A percentile compares a stretch with the other conserved stretches of the same genome.
These are phyloP conservation scores for Abrus precatorius DNA, from an alignment of 306 rosid genomes.

Conservation along the genomic window DNA sequence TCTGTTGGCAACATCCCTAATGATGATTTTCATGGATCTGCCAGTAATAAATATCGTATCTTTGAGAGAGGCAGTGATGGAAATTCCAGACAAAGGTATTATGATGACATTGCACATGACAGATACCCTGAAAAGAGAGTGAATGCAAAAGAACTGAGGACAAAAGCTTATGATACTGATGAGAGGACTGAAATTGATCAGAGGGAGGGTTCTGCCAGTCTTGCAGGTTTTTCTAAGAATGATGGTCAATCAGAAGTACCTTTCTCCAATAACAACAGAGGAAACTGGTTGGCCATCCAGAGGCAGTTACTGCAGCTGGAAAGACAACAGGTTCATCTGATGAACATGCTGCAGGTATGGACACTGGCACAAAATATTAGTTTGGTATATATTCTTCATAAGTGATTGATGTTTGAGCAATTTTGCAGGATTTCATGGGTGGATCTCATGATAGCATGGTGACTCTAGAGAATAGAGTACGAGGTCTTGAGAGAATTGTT, in stretches of 20 bases:
- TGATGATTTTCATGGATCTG: constrained; percentile 65
- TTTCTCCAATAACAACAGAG: constrained; percentile 80
- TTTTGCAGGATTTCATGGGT: constrained; percentile 97
- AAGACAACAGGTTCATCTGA: constrained; percentile 95
- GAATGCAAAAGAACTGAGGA: constrained; percentile 74
- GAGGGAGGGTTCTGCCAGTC: constrained; percentile 75
- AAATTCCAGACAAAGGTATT: constrained; percentile 62
- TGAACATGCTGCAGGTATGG: constrained; percentile 97
- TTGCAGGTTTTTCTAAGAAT: constrained; percentile 77
- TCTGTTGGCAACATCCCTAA: constrained; percentile 57
- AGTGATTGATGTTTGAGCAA: constrained; percentile 38
- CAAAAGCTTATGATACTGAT: constrained; percentile 62
- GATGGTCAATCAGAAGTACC: constrained; percentile 88
- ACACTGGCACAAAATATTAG: constrained; percentile 37
- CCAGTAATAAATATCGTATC: constrained; percentile 65
- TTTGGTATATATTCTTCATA: constrained; percentile 38
- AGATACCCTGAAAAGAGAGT: constrained; percentile 74
- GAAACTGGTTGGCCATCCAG: constrained; percentile 96
- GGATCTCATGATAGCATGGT: constrained; percentile 97
- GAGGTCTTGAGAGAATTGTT: constrained; percentile 97
- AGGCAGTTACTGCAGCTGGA: constrained; percentile 91
- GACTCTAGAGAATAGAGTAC: constrained; percentile 94
- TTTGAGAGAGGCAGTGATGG: constrained; percentile 65
- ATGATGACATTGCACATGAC: constrained; percentile 61
- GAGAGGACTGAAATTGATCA: constrained; percentile 70